Base-by-base conservation (phyloP, 78 protist genomes). In the Planoprotostelium fungivorum region DNA sequence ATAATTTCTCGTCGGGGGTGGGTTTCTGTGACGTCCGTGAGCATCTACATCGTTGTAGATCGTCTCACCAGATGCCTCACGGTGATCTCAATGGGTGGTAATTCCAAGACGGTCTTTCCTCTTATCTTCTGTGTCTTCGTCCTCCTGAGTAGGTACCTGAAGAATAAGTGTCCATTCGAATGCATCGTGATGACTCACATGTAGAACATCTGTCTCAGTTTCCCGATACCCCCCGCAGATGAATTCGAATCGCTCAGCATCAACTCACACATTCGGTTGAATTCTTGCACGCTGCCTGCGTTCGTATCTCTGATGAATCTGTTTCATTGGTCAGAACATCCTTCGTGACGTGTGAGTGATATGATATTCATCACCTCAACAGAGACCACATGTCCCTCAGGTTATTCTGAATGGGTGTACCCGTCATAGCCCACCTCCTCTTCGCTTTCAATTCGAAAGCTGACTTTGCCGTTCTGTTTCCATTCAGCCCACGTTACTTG, bases 381-480 rank as follows among this genome's bases (percentile, higher is more conserved):
- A 97, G 91, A 16, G 93, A 73, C 85, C 35, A 93, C 73, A 97
- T 31, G 84, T 97, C 98, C 0, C 86, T 95, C n/a, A 96, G 63
- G 36, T 85, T 84, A 63, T 97, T 97, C 90, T 96, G 97, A 35
- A 97, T 85, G 0, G 97, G 96, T 31, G 94, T 92, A 36, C 91
- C 94, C 9, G 98, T 95, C 9, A 97, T 86, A 35, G 93, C 89
- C 98, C 98, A 97, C 38, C 97, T 90, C 35, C 86, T 28, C 31
- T 63, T 36, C 1, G 95, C 91, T 29, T 86, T 35, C 38, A 97
- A 85, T 1, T 87, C 91, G 87, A 34, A 90, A 28, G 89, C 87
- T 34, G 94, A 92, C 35, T 63, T 84, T 0, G 91, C 87, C 1
- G 91, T 63, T 1, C 84, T 51, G 1, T 10, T 94, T 90, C n/a